phyloP scores from a whole-genome alignment of 176 grass and related monocot species.

The Oryza officinalis region DNA sequence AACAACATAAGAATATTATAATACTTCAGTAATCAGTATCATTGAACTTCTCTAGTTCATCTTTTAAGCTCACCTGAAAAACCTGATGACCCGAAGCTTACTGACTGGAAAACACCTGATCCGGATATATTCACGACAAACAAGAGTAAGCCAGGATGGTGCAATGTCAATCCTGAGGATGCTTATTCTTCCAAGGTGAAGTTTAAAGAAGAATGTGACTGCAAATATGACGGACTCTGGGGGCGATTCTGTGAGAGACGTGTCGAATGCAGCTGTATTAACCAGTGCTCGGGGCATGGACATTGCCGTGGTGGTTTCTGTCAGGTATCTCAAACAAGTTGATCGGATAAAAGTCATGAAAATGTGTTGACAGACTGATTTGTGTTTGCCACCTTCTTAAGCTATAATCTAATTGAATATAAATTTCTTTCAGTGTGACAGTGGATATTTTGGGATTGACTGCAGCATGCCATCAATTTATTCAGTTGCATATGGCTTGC shows the following conservation, averaged over 20 bases:
- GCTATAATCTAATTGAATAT: conserved; percentile 46
- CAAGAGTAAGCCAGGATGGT: conserved; percentile 76
- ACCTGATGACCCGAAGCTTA: conserved; percentile 64
- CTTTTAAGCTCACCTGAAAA: conserved; percentile 59
- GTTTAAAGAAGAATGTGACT: conserved; percentile 88
- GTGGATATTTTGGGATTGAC: conserved; percentile 96
- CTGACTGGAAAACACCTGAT: conserved; percentile 72
- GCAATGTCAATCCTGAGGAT: conserved; percentile 84
- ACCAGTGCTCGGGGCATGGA: conserved; percentile 87
- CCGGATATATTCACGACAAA: conserved; percentile 86
- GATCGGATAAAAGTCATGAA: conserved; percentile 11
- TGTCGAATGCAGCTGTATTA: conserved; percentile 75
- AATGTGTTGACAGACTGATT: neutral
- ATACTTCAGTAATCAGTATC: conserved; percentile 35
- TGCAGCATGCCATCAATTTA: conserved; percentile 77
- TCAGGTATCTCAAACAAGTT: conserved; percentile 49
- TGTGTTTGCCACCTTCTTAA: conserved; percentile 13
- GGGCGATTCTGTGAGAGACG: conserved; percentile 82
- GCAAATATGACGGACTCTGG: conserved; percentile 88
- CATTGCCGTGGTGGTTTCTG: conserved; percentile 95
- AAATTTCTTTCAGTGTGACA: conserved; percentile 67
- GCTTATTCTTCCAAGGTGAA: conserved; percentile 74
- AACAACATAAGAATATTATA: conserved; percentile 48
- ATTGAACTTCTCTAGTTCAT: conserved; percentile 37
- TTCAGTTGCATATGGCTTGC: conserved; percentile 63